Evolutionary conservation across 2,329 filamentous ascomycete species (phyloP).

Genomic region (Pseudodiploospora longispora): DNA sequence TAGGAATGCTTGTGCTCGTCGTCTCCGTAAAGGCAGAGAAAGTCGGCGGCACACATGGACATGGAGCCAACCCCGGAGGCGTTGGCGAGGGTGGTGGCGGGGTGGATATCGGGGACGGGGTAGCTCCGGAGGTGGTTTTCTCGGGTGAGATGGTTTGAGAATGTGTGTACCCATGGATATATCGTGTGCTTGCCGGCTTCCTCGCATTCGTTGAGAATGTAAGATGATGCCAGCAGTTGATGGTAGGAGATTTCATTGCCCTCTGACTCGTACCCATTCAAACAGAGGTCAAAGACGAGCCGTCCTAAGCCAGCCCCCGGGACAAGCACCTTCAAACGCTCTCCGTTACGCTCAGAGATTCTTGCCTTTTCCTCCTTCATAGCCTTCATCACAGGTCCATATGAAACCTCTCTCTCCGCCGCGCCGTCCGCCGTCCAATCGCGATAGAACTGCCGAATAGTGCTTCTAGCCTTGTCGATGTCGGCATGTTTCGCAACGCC

Average conservation of each 20-base stretch:
- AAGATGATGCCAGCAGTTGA: constrained; percentile 77
- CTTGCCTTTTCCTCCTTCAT: constrained; percentile 43
- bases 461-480: constrained; percentile 86
- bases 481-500: constrained; percentile 64
- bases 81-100: constrained; percentile 44
- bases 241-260: constrained; percentile 98
- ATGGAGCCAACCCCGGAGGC: constrained; percentile 51
- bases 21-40: constrained; percentile 73
- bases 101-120: constrained; percentile 73
- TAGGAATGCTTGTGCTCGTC: constrained; percentile 54
- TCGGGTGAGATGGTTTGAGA: constrained; percentile 75
- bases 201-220: constrained; percentile 62
- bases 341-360: constrained; percentile 19
- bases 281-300: constrained; percentile 79
- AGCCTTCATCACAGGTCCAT: constrained; percentile 61
- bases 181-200: constrained; percentile 58
- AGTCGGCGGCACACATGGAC: constrained; percentile 91
- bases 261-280: constrained; percentile 64
- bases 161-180: constrained; percentile 78
- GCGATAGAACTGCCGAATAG: constrained; percentile 85
- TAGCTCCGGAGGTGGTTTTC: constrained; percentile 68
- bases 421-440: constrained; percentile 83
- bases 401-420: constrained; percentile 67
- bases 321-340: constrained; percentile 62
- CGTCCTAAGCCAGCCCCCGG: constrained; percentile 86